Evolutionary conservation across 176 grass and related monocot genomes (phyloP).

Genomic region (Phyllostachys edulis): DNA sequence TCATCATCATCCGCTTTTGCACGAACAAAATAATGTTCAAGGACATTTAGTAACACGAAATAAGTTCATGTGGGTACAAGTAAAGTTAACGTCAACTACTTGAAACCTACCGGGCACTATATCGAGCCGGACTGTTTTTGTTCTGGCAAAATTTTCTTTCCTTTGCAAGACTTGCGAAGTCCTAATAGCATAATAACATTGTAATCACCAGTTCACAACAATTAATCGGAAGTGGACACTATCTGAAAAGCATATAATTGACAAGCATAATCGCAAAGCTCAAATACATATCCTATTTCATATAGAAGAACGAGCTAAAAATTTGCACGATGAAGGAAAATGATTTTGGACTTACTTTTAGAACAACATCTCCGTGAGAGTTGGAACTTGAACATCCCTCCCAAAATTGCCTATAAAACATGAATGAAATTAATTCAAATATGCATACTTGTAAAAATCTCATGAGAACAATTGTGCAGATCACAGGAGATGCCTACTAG

Average conservation of each 20-base stretch:
- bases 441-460: no score
- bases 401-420: no score
- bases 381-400: no score
- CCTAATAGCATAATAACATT: conserved; percentile 43
- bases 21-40: conserved; percentile 2
- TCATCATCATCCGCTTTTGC: no score
- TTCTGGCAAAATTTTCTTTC: conserved; percentile 67
- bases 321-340: no score
- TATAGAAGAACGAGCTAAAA: background rate
- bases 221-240: conserved; percentile 17
- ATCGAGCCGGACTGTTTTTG: conserved; percentile 67
- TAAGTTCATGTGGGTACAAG: conserved; percentile 9
- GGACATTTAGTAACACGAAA: background rate
- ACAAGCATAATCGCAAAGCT: background rate
- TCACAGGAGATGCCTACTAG: no score
- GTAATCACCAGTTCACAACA: conserved; percentile 5
- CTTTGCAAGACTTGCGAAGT: conserved; percentile 86
- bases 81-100: background rate
- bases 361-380: no score
- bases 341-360: no score
- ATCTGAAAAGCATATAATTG: background rate
- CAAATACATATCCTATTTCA: background rate
- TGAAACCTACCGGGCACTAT: conserved; percentile 68
- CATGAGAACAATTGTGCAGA: no score
- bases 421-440: no score